These are phyloP conservation scores for Cercospora brassicicola DNA, from an alignment of 2,329 filamentous ascomycete genomes.

Conservation along the genomic window DNA sequence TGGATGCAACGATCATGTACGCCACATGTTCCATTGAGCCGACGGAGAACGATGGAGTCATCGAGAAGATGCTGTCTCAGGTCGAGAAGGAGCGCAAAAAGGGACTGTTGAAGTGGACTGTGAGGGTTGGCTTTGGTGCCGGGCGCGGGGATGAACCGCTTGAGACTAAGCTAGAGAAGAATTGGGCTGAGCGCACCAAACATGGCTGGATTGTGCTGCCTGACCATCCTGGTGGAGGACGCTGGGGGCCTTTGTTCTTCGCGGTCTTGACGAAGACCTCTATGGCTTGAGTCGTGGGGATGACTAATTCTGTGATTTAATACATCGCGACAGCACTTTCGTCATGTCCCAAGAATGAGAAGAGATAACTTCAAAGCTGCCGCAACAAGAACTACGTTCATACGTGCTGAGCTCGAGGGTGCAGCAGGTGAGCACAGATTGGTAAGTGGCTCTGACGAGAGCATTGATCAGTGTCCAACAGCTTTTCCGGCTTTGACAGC, in stretches of 20 bases:
- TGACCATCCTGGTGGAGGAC: conserved; percentile 40
- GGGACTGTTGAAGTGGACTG: conserved; percentile 35
- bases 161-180: conserved; percentile 27
- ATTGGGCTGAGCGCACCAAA: conserved; percentile 39
- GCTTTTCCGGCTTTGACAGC: no score
- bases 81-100: conserved; percentile 44
- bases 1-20: conserved; percentile 44
- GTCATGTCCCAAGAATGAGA: background rate
- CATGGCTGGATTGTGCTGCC: conserved; percentile 46
- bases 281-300: background rate
- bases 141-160: conserved; percentile 20
- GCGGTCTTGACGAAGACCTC: conserved; percentile 41
- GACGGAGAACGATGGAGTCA: conserved; percentile 46
- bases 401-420: background rate
- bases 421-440: background rate
- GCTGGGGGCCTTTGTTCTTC: conserved; percentile 47
- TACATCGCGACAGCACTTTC: background rate
- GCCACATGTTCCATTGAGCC: conserved; percentile 45
- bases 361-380: background rate
- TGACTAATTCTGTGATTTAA: background rate
- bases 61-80: conserved; percentile 40
- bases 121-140: conserved; percentile 33
- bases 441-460: no score
- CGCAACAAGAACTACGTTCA: background rate
- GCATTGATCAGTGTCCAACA: no score